Conservation (phyloP, 1,284 basidiomycete species). For the Coniferiporia weirii region DNA sequence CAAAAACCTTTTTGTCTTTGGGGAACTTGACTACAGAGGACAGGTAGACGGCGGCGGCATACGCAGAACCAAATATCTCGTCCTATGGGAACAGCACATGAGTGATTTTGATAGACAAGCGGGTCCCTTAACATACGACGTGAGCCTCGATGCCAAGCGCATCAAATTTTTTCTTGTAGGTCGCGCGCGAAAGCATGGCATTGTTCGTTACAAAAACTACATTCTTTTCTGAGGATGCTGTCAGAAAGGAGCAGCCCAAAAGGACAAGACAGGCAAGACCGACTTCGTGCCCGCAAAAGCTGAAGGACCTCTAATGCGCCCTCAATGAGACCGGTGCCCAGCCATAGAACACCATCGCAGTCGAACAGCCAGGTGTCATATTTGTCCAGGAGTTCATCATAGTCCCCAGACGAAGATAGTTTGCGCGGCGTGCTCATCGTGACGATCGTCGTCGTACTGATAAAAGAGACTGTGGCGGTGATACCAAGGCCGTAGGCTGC, state of each 20-base stretch:
- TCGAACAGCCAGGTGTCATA: constrained; percentile 95
- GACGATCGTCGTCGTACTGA: not conserved
- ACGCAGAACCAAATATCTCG: constrained; percentile 95
- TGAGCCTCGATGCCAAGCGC: constrained; percentile 81
- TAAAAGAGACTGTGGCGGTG: not conserved
- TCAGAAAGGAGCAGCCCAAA: not conserved
- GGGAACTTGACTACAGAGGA: constrained; percentile 86
- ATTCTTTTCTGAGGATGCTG: constrained; percentile 60
- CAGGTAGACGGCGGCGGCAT: constrained; percentile 90
- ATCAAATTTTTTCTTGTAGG: constrained; percentile 90
- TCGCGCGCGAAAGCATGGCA: constrained; percentile 87
- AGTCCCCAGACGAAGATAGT: constrained; percentile 44
- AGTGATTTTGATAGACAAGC: not conserved
- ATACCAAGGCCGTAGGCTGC: too few relatives aligned
- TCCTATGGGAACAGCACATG: constrained; percentile 44
- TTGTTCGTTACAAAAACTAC: constrained; percentile 98
- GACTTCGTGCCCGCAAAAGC: constrained; percentile 60
- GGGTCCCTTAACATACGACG: constrained; percentile 52
- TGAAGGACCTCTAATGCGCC: constrained; percentile 72
- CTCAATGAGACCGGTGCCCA: constrained; percentile 76
- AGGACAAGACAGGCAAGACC: constrained; percentile 25
- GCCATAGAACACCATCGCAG: constrained; percentile 95
- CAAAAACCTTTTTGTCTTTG: constrained; percentile 91
- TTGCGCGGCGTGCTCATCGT: constrained; percentile 5
- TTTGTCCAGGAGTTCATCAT: constrained; percentile 58